Evolutionary conservation across 768 basidiomycete genomes (phyloP).

Genomic region (Leccinellum luteum): DNA sequence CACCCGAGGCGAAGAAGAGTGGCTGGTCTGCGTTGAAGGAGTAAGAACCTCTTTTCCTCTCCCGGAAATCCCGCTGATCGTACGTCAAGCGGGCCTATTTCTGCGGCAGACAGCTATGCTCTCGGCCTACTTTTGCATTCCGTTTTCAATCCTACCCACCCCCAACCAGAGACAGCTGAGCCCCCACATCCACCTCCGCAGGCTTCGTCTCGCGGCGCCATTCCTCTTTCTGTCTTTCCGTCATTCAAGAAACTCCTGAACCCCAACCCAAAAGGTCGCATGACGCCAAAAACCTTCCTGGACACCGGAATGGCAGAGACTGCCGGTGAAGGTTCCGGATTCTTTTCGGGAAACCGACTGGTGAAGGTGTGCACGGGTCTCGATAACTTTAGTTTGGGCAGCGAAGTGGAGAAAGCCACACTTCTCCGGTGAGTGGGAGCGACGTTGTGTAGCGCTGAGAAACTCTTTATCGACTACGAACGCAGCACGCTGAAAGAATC

Average conservation of each 20-base stretch:
- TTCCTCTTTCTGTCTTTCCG: slow-evolving; percentile 74
- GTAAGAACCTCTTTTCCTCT: slow-evolving; percentile 40
- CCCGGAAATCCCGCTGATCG: neutral
- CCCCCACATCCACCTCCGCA: slow-evolving; percentile 77
- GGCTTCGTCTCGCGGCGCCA: slow-evolving; percentile 71
- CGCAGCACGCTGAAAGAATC: slow-evolving; percentile 76
- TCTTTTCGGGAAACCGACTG: slow-evolving; percentile 79
- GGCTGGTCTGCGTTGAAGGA: slow-evolving; percentile 86
- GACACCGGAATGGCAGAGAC: slow-evolving; percentile 75
- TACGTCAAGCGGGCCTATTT: slow-evolving; percentile 42
- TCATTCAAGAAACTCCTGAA: slow-evolving; percentile 86
- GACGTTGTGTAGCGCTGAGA: neutral
- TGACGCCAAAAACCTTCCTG: slow-evolving; percentile 75
- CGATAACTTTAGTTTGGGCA: slow-evolving; percentile 78
- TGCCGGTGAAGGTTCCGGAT: slow-evolving; percentile 57
- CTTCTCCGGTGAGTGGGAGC: slow-evolving; percentile 57
- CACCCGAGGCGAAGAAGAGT: slow-evolving; percentile 85
- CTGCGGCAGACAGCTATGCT: slow-evolving; percentile 82
- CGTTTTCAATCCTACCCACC: slow-evolving; percentile 84
- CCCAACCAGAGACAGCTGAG: slow-evolving; percentile 61
- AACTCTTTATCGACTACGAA: neutral
- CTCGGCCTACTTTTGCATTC: slow-evolving; percentile 83
- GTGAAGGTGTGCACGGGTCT: slow-evolving; percentile 83
- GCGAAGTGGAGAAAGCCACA: slow-evolving; percentile 73
- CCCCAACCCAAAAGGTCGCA: slow-evolving; percentile 78